phyloP scores from a whole-genome alignment of 352 stramenopile species.

The Globisporangium irregulare region DNA sequence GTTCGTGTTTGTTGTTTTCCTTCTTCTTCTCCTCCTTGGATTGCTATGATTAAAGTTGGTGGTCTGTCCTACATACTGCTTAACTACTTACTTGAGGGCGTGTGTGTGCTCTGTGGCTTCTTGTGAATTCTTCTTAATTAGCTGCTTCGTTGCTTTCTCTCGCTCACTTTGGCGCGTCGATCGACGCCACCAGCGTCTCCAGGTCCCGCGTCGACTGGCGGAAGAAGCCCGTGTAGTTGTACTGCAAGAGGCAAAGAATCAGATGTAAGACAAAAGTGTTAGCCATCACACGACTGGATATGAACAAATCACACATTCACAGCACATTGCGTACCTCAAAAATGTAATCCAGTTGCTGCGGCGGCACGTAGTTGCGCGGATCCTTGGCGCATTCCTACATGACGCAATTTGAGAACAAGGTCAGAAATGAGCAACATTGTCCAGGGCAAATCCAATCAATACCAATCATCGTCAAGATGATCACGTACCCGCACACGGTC shows the following conservation, averaged over 20 bases:
- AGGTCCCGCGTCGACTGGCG: conserved; percentile 75
- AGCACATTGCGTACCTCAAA: conserved; percentile 61
- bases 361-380: conserved; percentile 58
- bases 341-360: conserved; percentile 86
- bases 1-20: background rate
- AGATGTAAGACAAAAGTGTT: background rate
- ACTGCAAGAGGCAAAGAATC: conserved; percentile 33
- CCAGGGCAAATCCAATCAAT: background rate
- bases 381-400: conserved; percentile 69
- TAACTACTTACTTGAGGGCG: background rate
- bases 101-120: background rate
- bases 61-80: conserved; percentile 3
- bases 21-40: background rate
- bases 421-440: background rate
- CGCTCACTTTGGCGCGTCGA: conserved; percentile 35
- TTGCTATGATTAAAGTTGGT: conserved; percentile 1
- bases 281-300: background rate
- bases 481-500: conserved; percentile 61
- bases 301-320: background rate
- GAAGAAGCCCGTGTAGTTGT: conserved; percentile 86
- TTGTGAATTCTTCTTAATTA: background rate
- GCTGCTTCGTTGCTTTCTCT: background rate
- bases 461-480: background rate
- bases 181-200: conserved; percentile 55
- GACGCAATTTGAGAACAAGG: conserved; percentile 7